Percentiles rank a stretch among this genome's conserved stretches.
These are phyloP conservation scores for Beverwykella pulmonaria DNA, from an alignment of 495 filamentous ascomycete species.

Conservation along the genomic window DNA sequence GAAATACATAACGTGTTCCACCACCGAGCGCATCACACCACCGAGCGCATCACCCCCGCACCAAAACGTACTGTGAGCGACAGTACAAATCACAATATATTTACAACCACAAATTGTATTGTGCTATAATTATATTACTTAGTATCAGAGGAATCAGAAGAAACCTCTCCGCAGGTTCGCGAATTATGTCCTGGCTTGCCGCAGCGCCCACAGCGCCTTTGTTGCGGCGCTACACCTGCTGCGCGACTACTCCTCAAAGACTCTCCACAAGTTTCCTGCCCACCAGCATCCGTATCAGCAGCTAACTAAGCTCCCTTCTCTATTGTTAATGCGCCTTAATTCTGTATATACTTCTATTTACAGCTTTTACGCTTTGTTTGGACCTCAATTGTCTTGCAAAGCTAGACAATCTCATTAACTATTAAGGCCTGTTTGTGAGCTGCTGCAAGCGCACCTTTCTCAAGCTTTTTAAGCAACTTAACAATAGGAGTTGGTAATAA, in stretches of 20 bases:
- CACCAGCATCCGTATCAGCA: neutral
- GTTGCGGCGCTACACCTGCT: too few relatives aligned
- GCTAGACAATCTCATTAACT: slow-evolving; percentile 15
- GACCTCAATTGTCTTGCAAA: slow-evolving; percentile 9
- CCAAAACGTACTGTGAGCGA: too few relatives aligned
- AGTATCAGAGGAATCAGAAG: slow-evolving; percentile 1
- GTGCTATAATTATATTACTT: neutral
- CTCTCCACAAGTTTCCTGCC: neutral
- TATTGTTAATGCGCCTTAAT: too few relatives aligned
- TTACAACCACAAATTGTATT: too few relatives aligned
- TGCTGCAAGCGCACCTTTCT: slow-evolving; percentile 17
- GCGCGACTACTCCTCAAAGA: too few relatives aligned
- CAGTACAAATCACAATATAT: too few relatives aligned
- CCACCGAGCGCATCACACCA: too few relatives aligned
- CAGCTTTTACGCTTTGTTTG: slow-evolving; percentile 9
- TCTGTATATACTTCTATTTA: too few relatives aligned
- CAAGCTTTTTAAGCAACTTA: slow-evolving; percentile 10
- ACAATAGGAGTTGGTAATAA: slow-evolving; percentile 19
- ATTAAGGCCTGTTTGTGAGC: slow-evolving; percentile 5
- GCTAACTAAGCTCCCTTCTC: too few relatives aligned
- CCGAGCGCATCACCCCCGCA: too few relatives aligned
- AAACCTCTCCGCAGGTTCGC: neutral
- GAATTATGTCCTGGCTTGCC: slow-evolving; percentile 2
- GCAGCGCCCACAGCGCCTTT: too few relatives aligned
- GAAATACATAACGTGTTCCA: too few relatives aligned